These are phyloP conservation scores for Leccinum broughii DNA, from an alignment of 768 basidiomycete genomes.

Conservation along the genomic window DNA sequence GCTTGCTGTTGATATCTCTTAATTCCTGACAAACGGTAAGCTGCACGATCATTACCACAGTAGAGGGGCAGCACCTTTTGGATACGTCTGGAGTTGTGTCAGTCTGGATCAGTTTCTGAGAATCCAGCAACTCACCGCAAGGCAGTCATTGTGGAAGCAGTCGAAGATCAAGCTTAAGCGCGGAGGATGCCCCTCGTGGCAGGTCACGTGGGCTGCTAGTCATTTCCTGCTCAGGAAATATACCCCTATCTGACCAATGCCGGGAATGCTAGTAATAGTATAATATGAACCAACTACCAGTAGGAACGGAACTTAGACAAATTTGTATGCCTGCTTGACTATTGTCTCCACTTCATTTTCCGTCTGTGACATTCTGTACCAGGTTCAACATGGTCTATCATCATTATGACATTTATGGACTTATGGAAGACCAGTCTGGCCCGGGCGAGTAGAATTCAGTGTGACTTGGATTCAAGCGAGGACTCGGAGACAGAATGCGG, in stretches of 20 bases:
- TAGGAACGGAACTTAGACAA: not conserved
- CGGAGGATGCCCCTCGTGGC: not conserved
- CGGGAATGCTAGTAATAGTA: too few species aligned
- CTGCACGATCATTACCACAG: constrained; percentile 4
- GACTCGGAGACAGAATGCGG: not conserved
- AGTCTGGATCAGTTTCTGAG: constrained; percentile 13
- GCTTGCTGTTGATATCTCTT: constrained; percentile 56
- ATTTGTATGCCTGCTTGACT: not conserved
- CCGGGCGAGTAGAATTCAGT: not conserved
- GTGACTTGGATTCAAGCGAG: not conserved
- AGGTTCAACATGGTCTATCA: not conserved
- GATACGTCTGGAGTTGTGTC: constrained; percentile 55
- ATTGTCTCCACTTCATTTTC: not conserved
- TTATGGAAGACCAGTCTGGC: not conserved
- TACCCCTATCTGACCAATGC: not conserved
- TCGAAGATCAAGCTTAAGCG: constrained; percentile 3
- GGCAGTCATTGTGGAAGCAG: constrained; percentile 37
- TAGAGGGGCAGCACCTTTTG: constrained; percentile 54
- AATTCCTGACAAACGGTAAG: constrained; percentile 55
- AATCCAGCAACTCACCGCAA: constrained; percentile 33
- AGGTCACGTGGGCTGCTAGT: constrained; percentile 17
- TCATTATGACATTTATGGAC: too few species aligned
- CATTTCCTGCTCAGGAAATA: not conserved
- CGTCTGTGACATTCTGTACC: not conserved
- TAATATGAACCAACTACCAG: not conserved